Evolutionary conservation across 139 green algal species (phyloP).

Genomic region (Marvania coccoides): DNA sequence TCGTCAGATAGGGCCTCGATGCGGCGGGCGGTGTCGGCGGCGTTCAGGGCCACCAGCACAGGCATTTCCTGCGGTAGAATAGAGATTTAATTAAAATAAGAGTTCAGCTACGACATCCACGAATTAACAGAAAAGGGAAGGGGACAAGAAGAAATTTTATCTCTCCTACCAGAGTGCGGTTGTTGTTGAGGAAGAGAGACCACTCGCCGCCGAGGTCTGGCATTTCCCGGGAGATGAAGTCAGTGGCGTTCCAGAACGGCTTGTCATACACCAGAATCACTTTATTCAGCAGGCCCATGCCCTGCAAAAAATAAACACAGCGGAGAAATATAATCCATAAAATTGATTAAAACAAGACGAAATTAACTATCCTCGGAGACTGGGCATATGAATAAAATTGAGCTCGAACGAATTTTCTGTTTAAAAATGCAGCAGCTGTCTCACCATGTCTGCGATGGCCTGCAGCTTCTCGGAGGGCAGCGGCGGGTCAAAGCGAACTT

Average conservation of each 20-base stretch:
- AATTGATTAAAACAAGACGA: no score
- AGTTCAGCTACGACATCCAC: no score
- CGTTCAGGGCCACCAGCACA: constrained; percentile 40
- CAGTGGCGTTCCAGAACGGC: constrained; percentile 50
- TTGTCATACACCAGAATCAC: constrained; percentile 60
- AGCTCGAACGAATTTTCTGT: no score
- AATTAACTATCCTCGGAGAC: no score
- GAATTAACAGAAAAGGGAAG: no score
- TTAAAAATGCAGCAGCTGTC: no score
- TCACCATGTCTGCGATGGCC: constrained; percentile 60
- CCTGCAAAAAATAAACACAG: not conserved
- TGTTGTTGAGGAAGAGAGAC: constrained; percentile 6
- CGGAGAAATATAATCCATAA: no score
- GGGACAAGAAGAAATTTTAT: no score
- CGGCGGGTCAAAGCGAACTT: constrained; percentile 47
- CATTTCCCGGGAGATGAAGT: constrained; percentile 46
- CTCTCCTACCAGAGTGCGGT: not conserved
- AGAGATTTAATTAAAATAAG: no score
- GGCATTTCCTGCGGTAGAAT: no score
- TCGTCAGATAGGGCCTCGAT: constrained; percentile 33
- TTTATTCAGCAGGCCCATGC: constrained; percentile 27
- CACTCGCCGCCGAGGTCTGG: constrained; percentile 20
- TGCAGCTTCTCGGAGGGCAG: constrained; percentile 41
- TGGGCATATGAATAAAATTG: no score
- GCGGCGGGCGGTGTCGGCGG: constrained; percentile 20